Conservation (phyloP, 2,329 filamentous ascomycete species). For the Aspergillus sp. region DNA sequence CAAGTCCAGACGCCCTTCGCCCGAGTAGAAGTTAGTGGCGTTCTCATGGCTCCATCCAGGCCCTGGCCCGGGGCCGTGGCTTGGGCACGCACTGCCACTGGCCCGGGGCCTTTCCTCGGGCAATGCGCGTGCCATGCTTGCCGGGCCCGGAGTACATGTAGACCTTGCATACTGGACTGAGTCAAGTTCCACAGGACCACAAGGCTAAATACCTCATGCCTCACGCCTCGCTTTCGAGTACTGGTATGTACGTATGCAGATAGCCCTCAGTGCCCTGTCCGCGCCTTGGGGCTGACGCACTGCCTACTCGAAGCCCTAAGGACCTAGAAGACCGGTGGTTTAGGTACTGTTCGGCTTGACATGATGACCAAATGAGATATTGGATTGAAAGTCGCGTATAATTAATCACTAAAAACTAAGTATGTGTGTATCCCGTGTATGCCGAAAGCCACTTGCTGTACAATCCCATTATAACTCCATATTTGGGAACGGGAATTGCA, state of each 20-base stretch:
- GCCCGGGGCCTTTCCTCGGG: background rate
- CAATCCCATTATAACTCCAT: slow-evolving; percentile 10
- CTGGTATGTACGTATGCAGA: background rate
- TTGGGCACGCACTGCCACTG: too few species aligned
- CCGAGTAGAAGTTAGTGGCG: too few species aligned
- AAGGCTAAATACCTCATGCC: background rate
- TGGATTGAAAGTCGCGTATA: background rate
- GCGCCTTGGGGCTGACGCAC: background rate
- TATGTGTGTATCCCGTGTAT: slow-evolving; percentile 1
- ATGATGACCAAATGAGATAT: background rate
- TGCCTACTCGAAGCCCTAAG: background rate
- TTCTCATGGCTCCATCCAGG: too few species aligned
- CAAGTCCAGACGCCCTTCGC: too few species aligned
- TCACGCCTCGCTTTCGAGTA: background rate
- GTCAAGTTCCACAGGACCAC: background rate
- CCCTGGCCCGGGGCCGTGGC: too few species aligned
- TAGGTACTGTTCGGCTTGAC: background rate
- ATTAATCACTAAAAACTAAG: slow-evolving; percentile 4
- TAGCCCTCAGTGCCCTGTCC: background rate
- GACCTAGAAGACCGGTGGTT: background rate
- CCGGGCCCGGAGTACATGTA: too few species aligned
- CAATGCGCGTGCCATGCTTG: background rate
- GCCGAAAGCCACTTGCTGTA: slow-evolving; percentile 12
- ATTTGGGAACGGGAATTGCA: background rate
- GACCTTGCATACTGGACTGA: background rate